Evolutionary conservation across 2,329 filamentous ascomycete species (phyloP).

Genomic region (Aspergillus nomiae): DNA sequence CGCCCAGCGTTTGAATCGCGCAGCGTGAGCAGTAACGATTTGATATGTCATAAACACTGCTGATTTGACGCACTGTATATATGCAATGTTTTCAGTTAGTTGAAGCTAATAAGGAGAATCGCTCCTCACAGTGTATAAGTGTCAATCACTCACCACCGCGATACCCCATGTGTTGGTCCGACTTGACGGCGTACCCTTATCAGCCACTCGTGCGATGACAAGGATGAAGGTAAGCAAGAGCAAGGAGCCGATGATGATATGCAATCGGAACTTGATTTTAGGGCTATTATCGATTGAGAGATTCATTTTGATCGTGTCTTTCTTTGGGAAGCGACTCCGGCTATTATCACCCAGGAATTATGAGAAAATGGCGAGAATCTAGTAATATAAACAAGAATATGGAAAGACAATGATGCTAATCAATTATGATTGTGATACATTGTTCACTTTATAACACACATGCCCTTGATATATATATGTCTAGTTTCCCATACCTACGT

Average conservation of each 20-base stretch:
- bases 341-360: too few relatives aligned
- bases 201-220: conserved; percentile 22
- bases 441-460: too few relatives aligned
- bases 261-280: conserved; percentile 12
- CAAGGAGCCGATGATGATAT: conserved; percentile 15
- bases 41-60: conserved; percentile 28
- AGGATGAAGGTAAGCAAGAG: conserved; percentile 20
- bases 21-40: conserved; percentile 17
- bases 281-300: conserved; percentile 6
- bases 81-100: too few relatives aligned
- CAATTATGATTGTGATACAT: too few relatives aligned
- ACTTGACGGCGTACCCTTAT: conserved; percentile 17
- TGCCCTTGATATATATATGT: too few relatives aligned
- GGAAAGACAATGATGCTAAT: too few relatives aligned
- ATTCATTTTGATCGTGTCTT: neutral
- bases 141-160: conserved; percentile 12
- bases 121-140: too few relatives aligned
- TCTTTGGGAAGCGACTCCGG: neutral
- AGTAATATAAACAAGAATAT: too few relatives aligned
- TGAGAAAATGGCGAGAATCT: too few relatives aligned
- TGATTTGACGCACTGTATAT: conserved; percentile 22
- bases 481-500: neutral
- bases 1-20: conserved; percentile 24
- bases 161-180: conserved; percentile 27
- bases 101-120: too few relatives aligned